A percentile compares a stretch with the other conserved stretches of the same genome.
Conservation (phyloP, 2,329 filamentous ascomycete genomes). For the Trichoderma polysporum region DNA sequence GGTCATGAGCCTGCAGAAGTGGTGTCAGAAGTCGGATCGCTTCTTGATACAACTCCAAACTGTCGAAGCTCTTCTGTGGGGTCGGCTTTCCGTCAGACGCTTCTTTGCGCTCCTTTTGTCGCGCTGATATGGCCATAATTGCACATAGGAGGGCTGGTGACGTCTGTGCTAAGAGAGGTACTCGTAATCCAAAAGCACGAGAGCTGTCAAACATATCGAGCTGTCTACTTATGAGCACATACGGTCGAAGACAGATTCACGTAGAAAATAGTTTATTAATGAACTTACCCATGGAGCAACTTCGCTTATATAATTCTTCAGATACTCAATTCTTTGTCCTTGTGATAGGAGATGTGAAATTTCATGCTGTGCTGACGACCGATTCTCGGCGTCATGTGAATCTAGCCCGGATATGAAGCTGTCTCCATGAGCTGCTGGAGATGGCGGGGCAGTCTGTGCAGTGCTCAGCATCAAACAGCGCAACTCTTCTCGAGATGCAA, state of each 20-base stretch:
- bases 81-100: constrained; percentile 1
- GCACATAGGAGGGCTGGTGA: constrained; percentile 6
- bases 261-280: no score
- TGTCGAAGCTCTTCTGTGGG: constrained; percentile 6
- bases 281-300: constrained; percentile 9
- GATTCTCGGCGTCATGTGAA: neutral
- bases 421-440: neutral
- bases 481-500: constrained; percentile 7
- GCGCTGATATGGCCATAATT: neutral
- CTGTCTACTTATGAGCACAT: neutral
- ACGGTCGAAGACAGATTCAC: neutral
- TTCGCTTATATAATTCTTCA: constrained; percentile 7
- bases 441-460: constrained; percentile 6
- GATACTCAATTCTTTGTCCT: neutral
- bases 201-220: constrained; percentile 14
- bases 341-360: neutral
- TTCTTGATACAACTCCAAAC: constrained; percentile 8
- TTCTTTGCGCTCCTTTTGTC: neutral
- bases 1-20: constrained; percentile 5
- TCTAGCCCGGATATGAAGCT: neutral
- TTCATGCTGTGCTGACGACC: neutral
- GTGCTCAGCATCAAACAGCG: constrained; percentile 9
- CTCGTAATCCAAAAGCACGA: constrained; percentile 3
- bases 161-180: constrained; percentile 1
- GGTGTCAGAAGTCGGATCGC: constrained; percentile 8